Evolutionary conservation across 768 basidiomycete genomes (phyloP).

Genomic region (Serendipita sp.): DNA sequence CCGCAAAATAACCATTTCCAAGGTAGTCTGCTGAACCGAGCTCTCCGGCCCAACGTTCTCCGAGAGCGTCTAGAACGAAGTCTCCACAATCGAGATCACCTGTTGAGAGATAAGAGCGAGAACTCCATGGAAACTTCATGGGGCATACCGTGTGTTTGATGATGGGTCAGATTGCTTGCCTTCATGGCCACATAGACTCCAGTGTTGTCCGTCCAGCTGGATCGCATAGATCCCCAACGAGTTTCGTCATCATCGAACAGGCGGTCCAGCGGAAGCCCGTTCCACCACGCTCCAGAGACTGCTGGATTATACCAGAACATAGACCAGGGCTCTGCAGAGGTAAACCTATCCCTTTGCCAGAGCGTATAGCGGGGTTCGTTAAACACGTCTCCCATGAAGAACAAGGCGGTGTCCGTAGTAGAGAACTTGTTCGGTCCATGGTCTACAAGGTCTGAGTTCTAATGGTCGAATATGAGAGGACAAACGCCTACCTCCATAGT

Average conservation of each 20-base stretch:
- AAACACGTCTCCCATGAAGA: slow-evolving; percentile 61
- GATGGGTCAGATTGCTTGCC: slow-evolving; percentile 60
- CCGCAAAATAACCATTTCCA: slow-evolving; percentile 60
- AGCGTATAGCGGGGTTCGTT: slow-evolving; percentile 60
- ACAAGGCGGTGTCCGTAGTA: slow-evolving; percentile 76
- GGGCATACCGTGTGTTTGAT: slow-evolving; percentile 62
- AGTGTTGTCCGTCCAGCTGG: slow-evolving; percentile 77
- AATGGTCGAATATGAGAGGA: background rate
- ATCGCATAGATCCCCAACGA: slow-evolving; percentile 85
- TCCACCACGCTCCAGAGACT: slow-evolving; percentile 82
- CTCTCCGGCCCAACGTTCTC: slow-evolving; percentile 89
- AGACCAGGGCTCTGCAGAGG: slow-evolving; percentile 59
- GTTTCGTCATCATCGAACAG: slow-evolving; percentile 58
- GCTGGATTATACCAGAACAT: slow-evolving; percentile 89
- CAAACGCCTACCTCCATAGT: slow-evolving; percentile 33
- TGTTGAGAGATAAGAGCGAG: background rate
- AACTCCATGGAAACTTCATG: background rate
- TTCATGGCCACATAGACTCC: slow-evolving; percentile 82
- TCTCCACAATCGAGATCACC: slow-evolving; percentile 86
- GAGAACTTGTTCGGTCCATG: slow-evolving; percentile 91
- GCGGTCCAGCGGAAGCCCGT: slow-evolving; percentile 63
- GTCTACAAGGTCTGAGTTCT: slow-evolving; percentile 24
- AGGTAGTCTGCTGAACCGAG: slow-evolving; percentile 80
- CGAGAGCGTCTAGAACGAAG: slow-evolving; percentile 89
- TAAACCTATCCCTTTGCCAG: slow-evolving; percentile 75